Conservation (phyloP, 768 basidiomycete genomes). For the Inosperma sp. region DNA sequence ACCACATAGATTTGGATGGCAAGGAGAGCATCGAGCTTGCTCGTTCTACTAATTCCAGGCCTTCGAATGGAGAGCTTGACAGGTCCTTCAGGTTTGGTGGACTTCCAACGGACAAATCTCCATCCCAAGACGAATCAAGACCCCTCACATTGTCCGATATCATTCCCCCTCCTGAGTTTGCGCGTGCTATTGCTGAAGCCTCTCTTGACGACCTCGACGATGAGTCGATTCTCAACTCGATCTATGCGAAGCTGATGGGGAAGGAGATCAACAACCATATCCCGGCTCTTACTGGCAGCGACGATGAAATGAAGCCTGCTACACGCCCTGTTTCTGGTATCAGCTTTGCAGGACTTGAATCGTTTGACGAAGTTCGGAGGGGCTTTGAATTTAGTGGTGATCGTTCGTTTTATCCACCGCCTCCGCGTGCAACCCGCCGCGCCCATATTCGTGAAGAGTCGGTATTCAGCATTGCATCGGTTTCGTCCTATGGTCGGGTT, state of each 20-base stretch:
- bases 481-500: constrained; percentile 73
- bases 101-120: constrained; percentile 25
- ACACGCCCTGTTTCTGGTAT: constrained; percentile 46
- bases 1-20: background rate
- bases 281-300: background rate
- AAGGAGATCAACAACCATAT: constrained; percentile 31
- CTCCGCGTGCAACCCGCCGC: constrained; percentile 31
- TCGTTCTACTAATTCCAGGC: constrained; percentile 37
- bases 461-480: constrained; percentile 67
- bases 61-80: constrained; percentile 65
- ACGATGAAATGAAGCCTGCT: constrained; percentile 5
- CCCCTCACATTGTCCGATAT: constrained; percentile 68
- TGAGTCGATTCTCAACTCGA: constrained; percentile 51
- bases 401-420: constrained; percentile 64
- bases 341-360: constrained; percentile 70
- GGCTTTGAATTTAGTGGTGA: constrained; percentile 69
- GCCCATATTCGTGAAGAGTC: constrained; percentile 53
- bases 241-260: constrained; percentile 44
- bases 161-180: constrained; percentile 59
- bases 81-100: constrained; percentile 75
- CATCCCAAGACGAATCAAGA: constrained; percentile 23
- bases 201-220: constrained; percentile 43
- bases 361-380: constrained; percentile 73
- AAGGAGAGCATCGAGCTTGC: constrained; percentile 1
- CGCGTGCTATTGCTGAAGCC: constrained; percentile 39